These are phyloP conservation scores for Linum lewisii DNA, from an alignment of 345 rosid species.

Conservation along the genomic window DNA sequence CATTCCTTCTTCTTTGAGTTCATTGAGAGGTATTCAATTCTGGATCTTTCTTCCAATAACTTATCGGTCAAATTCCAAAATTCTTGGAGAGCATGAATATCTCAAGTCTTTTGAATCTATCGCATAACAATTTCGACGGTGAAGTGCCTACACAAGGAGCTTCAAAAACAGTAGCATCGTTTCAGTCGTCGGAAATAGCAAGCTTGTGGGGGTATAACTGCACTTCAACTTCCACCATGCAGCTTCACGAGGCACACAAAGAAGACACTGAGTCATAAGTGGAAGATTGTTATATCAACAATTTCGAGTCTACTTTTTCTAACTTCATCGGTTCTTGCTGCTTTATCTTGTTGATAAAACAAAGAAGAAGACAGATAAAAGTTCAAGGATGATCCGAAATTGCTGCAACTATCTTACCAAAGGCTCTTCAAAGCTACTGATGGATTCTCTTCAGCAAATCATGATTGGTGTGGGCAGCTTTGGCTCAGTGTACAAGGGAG, in stretches of 20 bases:
- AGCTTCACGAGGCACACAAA: not conserved
- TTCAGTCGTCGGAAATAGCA: slow-evolving; percentile 21
- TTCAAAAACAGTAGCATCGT: slow-evolving; percentile 25
- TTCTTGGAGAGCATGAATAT: not conserved
- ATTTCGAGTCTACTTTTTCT: too few species aligned
- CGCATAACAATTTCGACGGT: slow-evolving; percentile 11
- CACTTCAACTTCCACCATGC: not conserved
- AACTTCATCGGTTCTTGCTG: too few species aligned
- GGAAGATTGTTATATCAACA: too few species aligned
- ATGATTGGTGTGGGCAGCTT: too few species aligned
- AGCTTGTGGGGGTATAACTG: slow-evolving; percentile 32
- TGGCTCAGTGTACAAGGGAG: too few species aligned
- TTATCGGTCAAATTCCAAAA: slow-evolving; percentile 10
- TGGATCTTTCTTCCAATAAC: slow-evolving; percentile 8
- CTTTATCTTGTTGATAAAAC: too few species aligned
- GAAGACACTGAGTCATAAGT: too few species aligned
- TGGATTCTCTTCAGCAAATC: too few species aligned
- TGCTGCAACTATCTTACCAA: too few species aligned
- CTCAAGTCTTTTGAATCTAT: slow-evolving; percentile 1
- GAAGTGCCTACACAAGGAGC: slow-evolving; percentile 26
- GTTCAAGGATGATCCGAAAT: too few species aligned
- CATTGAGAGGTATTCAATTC: slow-evolving; percentile 6
- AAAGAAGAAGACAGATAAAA: too few species aligned
- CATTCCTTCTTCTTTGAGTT: slow-evolving; percentile 5
- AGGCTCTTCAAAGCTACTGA: too few species aligned